These are phyloP conservation scores for Elsinoe australis DNA, from an alignment of 2,329 filamentous ascomycete species.

Conservation along the genomic window DNA sequence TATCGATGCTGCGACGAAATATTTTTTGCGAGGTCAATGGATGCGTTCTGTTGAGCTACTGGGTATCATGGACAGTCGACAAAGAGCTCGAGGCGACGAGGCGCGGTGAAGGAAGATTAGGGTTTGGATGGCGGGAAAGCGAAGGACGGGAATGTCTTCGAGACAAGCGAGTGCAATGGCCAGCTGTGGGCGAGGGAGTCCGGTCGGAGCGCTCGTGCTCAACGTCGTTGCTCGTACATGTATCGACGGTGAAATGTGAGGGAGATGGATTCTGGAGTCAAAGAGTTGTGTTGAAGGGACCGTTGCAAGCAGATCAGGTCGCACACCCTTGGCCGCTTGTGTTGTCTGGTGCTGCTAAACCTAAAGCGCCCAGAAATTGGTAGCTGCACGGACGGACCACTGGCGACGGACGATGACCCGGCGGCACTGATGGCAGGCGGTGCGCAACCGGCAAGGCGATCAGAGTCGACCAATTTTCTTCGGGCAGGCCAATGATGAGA, in stretches of 20 bases:
- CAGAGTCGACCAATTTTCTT: conserved; percentile 1
- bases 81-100: conserved; percentile 10
- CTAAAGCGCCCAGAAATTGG: conserved; percentile 11
- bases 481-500: neutral
- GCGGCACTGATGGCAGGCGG: neutral
- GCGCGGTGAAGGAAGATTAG: conserved; percentile 14
- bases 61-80: conserved; percentile 5
- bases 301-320: neutral
- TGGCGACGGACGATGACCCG: neutral
- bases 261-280: neutral
- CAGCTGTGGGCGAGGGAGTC: conserved; percentile 8
- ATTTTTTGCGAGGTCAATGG: conserved; percentile 4
- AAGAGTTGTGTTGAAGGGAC: conserved; percentile 2
- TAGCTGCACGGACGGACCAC: neutral
- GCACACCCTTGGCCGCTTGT: neutral
- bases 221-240: neutral
- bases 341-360: conserved; percentile 11
- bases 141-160: conserved; percentile 11
- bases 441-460: conserved; percentile 8
- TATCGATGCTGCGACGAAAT: conserved; percentile 6
- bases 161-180: conserved; percentile 13
- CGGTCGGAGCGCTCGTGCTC: conserved; percentile 8
- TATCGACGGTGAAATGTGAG: conserved; percentile 8
- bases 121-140: conserved; percentile 10
- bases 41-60: conserved; percentile 9